These are phyloP conservation scores for Mycotypha africana DNA, from an alignment of 371 early-diverging fungal genomes.

Conservation along the genomic window DNA sequence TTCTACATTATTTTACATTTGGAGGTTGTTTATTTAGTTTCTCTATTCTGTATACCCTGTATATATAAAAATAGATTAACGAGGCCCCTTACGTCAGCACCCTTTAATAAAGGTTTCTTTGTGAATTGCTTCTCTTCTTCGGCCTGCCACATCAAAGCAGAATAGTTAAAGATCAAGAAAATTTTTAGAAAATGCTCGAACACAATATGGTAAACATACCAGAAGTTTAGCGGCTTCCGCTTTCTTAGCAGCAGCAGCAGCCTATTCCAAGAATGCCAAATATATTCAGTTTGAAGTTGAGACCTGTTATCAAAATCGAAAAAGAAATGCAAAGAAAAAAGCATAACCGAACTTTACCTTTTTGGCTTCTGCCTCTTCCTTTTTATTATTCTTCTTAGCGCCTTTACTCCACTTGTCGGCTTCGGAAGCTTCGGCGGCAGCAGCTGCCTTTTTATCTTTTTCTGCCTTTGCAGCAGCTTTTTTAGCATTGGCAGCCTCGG, in stretches of 20 bases:
- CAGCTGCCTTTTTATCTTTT: conserved; percentile 49
- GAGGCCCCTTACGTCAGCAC: conserved; percentile 19
- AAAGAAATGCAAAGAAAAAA: too few relatives aligned
- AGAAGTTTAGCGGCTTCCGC: conserved; percentile 28
- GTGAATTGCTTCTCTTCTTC: conserved; percentile 39
- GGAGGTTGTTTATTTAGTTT: too few relatives aligned
- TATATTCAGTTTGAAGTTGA: too few relatives aligned
- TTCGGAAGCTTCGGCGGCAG: conserved; percentile 52
- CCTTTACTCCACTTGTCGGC: conserved; percentile 66
- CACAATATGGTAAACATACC: too few relatives aligned
- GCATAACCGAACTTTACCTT: too few relatives aligned
- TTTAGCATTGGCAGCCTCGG: conserved; percentile 63
- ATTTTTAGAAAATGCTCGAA: too few relatives aligned
- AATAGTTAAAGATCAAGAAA: too few relatives aligned
- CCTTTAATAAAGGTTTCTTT: conserved; percentile 26
- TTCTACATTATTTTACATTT: too few relatives aligned
- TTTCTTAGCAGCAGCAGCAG: conserved; percentile 36
- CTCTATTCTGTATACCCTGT: too few relatives aligned
- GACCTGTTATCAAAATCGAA: too few relatives aligned
- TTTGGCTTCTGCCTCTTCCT: conserved; percentile 62
- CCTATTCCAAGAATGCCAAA: too few relatives aligned
- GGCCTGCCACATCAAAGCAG: too few relatives aligned
- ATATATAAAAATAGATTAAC: background rate
- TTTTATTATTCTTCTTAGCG: conserved; percentile 68
- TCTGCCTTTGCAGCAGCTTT: conserved; percentile 66